Conservation (phyloP, 352 stramenopile genomes). For the Globisporangium abappressorium region DNA sequence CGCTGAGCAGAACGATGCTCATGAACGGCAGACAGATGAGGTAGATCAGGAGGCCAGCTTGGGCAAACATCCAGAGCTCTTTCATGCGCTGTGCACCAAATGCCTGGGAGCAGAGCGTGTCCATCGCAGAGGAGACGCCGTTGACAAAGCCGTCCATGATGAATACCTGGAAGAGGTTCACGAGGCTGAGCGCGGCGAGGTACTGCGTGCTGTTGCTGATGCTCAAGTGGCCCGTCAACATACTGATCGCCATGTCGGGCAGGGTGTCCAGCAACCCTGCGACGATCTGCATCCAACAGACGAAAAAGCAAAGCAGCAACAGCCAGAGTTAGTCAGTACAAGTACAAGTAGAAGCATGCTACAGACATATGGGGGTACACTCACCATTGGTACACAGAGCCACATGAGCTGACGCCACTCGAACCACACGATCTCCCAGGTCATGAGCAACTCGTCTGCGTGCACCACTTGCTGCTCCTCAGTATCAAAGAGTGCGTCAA, state of each 20-base stretch:
- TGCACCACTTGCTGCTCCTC: constrained; percentile 26
- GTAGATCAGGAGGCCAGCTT: constrained; percentile 31
- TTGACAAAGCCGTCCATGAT: constrained; percentile 21
- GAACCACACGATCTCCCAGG: constrained; percentile 18
- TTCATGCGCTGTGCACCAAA: constrained; percentile 27
- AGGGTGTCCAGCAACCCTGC: constrained; percentile 35
- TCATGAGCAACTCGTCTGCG: constrained; percentile 19
- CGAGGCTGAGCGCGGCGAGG: constrained; percentile 26
- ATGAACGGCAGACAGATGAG: constrained; percentile 17
- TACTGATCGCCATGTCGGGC: constrained; percentile 31
- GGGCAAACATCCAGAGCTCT: constrained; percentile 42
- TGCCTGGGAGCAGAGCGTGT: constrained; percentile 43
- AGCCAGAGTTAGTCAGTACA: background rate
- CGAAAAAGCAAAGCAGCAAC: background rate
- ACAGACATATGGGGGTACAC: background rate
- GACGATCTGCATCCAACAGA: constrained; percentile 15
- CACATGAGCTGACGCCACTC: constrained; percentile 20
- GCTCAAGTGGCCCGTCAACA: constrained; percentile 36
- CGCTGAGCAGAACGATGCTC: constrained; percentile 20
- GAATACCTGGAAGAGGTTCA: constrained; percentile 21
- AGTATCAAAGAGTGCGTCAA: constrained; percentile 21
- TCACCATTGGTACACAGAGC: constrained; percentile 19
- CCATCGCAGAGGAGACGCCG: constrained; percentile 26
- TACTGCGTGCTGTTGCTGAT: constrained; percentile 32
- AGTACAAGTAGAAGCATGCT: background rate